Evolutionary conservation across 2,329 filamentous ascomycete species (phyloP).

Genomic region (Pestalotiopsis fici): DNA sequence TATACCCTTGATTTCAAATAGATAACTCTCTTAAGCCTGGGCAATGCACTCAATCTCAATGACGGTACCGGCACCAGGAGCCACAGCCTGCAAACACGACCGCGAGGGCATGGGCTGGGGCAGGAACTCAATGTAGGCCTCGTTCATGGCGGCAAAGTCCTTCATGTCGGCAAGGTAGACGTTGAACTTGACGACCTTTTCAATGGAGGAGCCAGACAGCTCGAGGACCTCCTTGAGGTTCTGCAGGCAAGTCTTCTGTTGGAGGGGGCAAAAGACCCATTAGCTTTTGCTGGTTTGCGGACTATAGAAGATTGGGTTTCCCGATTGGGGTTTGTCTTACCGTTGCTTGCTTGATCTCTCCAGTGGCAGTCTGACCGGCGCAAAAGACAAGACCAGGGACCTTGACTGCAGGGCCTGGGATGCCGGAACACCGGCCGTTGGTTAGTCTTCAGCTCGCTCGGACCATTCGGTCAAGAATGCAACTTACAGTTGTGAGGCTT

Average conservation of each 20-base stretch:
- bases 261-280: background rate
- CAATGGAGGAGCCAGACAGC: slow-evolving; percentile 24
- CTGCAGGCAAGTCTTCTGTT: background rate
- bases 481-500: slow-evolving; percentile 46
- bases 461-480: background rate
- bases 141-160: slow-evolving; percentile 31
- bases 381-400: slow-evolving; percentile 47
- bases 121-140: slow-evolving; percentile 36
- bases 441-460: background rate
- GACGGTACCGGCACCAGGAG: slow-evolving; percentile 39
- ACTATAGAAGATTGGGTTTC: slow-evolving; percentile 7
- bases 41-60: slow-evolving; percentile 47
- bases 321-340: slow-evolving; percentile 25
- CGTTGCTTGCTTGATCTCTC: slow-evolving; percentile 47
- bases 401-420: slow-evolving; percentile 40
- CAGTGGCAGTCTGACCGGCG: slow-evolving; percentile 48
- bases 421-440: background rate
- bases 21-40: background rate
- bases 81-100: slow-evolving; percentile 39
- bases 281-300: background rate
- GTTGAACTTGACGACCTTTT: slow-evolving; percentile 29
- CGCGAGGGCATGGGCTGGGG: slow-evolving; percentile 42
- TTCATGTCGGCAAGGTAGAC: slow-evolving; percentile 29
- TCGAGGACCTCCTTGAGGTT: slow-evolving; percentile 30
- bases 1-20: background rate